These are phyloP conservation scores for Inosperma sp. DNA, from an alignment of 768 basidiomycete genomes.

Conservation along the genomic window DNA sequence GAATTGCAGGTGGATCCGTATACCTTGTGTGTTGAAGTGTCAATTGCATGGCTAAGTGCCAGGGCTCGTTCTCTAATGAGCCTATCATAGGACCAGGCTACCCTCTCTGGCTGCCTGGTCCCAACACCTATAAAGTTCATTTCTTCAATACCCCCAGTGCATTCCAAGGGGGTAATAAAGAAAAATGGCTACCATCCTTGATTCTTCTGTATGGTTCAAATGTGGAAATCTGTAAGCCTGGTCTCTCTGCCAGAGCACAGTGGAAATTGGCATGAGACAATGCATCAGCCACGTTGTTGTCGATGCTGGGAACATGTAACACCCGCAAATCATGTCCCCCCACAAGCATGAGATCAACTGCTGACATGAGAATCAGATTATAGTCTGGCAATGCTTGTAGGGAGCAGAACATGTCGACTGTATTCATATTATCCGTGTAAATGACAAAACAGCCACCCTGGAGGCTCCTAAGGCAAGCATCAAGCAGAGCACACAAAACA, in stretches of 20 bases:
- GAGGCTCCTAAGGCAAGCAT: not conserved
- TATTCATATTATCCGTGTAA: constrained; percentile 30
- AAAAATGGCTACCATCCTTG: no score
- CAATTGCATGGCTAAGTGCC: constrained; percentile 17
- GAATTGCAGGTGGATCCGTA: constrained; percentile 36
- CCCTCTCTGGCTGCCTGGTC: no score
- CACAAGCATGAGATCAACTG: constrained; percentile 14
- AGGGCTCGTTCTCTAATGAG: constrained; percentile 11
- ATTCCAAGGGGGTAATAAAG: no score
- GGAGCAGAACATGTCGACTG: constrained; percentile 31
- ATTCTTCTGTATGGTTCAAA: no score
- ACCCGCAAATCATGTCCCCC: constrained; percentile 18
- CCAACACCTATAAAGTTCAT: not conserved
- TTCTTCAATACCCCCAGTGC: constrained; percentile 12
- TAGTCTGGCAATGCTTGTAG: constrained; percentile 15
- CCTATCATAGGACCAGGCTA: constrained; percentile 6
- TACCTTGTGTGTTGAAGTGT: constrained; percentile 14
- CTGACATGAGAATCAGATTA: constrained; percentile 22
- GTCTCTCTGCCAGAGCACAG: not conserved
- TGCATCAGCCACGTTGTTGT: constrained; percentile 31
- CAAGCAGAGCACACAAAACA: constrained; percentile 19
- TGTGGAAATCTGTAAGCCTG: not conserved
- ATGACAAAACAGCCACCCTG: constrained; percentile 11
- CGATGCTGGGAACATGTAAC: constrained; percentile 21
- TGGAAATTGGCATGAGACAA: constrained; percentile 21